These are phyloP conservation scores for Wickerhamia fluorescens DNA, from an alignment of 805 yeast species.

Conservation along the genomic window DNA sequence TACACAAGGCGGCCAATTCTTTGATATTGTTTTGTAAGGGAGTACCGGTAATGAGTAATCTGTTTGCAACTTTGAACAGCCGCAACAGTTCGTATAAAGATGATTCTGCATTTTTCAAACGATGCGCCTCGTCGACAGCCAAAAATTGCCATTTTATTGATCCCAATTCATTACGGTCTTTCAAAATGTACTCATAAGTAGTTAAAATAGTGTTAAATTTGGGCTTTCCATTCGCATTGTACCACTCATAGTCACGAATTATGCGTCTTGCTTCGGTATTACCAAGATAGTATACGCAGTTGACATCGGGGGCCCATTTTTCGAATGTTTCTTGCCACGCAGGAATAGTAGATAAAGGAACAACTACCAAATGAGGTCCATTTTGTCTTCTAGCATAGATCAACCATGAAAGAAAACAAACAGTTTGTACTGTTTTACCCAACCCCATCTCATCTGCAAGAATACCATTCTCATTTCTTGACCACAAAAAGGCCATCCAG, in stretches of 20 bases:
- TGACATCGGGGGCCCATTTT: constrained; percentile 94
- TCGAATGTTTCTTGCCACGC: constrained; percentile 99
- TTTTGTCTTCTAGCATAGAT: constrained; percentile 92
- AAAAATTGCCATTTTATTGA: constrained; percentile 87
- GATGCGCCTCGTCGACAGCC: constrained; percentile 98
- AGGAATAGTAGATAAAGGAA: constrained; percentile 91
- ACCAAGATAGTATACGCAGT: constrained; percentile 89
- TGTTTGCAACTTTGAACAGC: constrained; percentile 75
- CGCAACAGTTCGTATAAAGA: constrained; percentile 84
- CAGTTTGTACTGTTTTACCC: constrained; percentile 97
- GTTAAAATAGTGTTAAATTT: constrained; percentile 90
- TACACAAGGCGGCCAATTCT: constrained; percentile 90
- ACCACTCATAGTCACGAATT: constrained; percentile 82
- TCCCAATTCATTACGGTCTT: constrained; percentile 78
- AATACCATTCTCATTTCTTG: constrained; percentile 94
- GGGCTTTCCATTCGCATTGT: constrained; percentile 55
- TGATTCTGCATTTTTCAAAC: constrained; percentile 89
- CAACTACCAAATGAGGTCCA: constrained; percentile 96
- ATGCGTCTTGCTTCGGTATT: constrained; percentile 78
- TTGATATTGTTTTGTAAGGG: constrained; percentile 94
- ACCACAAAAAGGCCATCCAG: constrained; percentile 99
- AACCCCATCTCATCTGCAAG: constrained; percentile 98
- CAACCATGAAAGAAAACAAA: constrained; percentile 89
- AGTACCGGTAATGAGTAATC: constrained; percentile 93
- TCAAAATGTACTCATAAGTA: constrained; percentile 92